Evolutionary conservation across 306 rosid genomes (phyloP).

Genomic region (Inga laurina): DNA sequence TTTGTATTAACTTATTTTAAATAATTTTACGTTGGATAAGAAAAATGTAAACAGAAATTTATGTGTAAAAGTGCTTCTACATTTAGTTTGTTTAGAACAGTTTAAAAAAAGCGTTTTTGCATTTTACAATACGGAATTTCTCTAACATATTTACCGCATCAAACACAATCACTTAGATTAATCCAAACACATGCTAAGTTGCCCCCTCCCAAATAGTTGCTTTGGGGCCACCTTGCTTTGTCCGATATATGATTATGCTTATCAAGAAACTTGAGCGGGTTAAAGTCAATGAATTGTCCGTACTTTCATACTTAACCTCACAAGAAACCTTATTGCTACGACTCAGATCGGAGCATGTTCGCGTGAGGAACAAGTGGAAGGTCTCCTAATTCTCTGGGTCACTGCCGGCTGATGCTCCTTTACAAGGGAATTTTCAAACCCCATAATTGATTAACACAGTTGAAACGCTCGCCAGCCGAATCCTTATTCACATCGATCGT

Average conservation of each 20-base stretch:
- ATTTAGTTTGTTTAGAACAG: neutral
- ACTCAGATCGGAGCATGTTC: neutral
- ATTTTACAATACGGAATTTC: too few relatives aligned
- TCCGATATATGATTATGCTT: neutral
- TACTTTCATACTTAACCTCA: neutral
- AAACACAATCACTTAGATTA: too few relatives aligned
- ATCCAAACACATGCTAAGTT: too few relatives aligned
- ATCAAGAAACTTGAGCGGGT: neutral
- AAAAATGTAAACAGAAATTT: too few relatives aligned
- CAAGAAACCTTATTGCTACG: neutral
- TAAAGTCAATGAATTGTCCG: neutral
- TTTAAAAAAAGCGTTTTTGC: too few relatives aligned
- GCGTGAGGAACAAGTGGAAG: constrained; percentile 3
- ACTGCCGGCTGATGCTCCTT: neutral
- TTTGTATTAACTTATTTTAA: too few relatives aligned
- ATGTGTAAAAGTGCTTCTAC: too few relatives aligned
- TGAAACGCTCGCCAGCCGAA: constrained; percentile 8
- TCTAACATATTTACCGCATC: too few relatives aligned
- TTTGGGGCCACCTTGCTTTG: neutral
- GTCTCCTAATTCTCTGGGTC: neutral
- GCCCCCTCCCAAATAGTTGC: neutral
- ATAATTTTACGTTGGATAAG: too few relatives aligned
- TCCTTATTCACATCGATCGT: neutral
- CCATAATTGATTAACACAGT: constrained; percentile 6
- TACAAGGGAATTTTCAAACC: neutral